phyloP scores from a whole-genome alignment of 148 eudicot species.

The Dianthus caryophyllus region DNA sequence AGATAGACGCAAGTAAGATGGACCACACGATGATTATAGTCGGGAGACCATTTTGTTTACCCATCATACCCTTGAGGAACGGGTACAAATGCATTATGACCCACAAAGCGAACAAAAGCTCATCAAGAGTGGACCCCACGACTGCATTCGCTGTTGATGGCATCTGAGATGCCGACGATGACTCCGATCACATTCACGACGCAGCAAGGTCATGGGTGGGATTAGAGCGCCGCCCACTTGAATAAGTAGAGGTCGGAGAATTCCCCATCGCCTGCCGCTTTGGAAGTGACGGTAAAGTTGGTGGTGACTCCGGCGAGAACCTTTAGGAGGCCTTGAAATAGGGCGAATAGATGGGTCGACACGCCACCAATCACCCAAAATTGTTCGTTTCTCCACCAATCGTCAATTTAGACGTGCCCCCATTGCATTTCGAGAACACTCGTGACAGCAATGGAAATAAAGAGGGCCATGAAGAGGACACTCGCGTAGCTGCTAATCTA shows the following conservation, averaged over 20 bases:
- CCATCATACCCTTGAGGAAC: conserved; percentile 94
- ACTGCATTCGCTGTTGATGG: conserved; percentile 79
- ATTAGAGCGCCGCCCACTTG: conserved; percentile 85
- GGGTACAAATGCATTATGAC: conserved; percentile 94
- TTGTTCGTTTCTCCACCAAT: conserved; percentile 97
- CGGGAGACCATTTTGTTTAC: conserved; percentile 61
- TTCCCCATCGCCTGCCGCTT: conserved; percentile 86
- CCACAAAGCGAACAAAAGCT: conserved; percentile 88
- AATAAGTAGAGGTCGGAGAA: conserved; percentile 84
- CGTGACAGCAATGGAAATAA: conserved; percentile 81
- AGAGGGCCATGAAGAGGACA: conserved; percentile 81
- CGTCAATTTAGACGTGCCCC: conserved; percentile 93
- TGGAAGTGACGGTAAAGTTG: conserved; percentile 91
- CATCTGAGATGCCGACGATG: conserved; percentile 75
- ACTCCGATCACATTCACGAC: conserved; percentile 83
- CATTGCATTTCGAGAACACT: conserved; percentile 89
- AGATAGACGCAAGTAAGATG: conserved; percentile 79
- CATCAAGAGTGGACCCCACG: conserved; percentile 92
- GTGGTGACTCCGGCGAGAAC: conserved; percentile 96
- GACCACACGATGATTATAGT: conserved; percentile 92
- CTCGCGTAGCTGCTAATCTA: conserved; percentile 95
- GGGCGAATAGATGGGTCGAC: conserved; percentile 89
- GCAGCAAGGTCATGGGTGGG: conserved; percentile 76
- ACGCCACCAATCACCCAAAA: conserved; percentile 99
- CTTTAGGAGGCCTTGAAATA: conserved; percentile 94